phyloP scores from a whole-genome alignment of 768 basidiomycete genomes.

The Lentinula sp. region DNA sequence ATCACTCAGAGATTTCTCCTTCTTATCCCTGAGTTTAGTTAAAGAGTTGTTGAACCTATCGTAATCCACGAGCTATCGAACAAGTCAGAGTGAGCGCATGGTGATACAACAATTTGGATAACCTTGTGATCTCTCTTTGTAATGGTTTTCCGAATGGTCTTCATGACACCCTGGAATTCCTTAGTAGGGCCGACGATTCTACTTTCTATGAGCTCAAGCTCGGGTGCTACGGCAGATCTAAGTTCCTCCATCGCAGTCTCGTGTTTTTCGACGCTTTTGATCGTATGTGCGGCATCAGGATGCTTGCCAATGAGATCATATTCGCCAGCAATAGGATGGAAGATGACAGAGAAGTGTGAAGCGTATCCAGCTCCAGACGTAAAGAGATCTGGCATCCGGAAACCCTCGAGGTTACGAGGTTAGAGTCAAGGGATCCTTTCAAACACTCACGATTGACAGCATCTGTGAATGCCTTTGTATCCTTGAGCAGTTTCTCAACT shows the following conservation, averaged over 20 bases:
- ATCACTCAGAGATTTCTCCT: constrained; percentile 92
- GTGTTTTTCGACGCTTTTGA: constrained; percentile 72
- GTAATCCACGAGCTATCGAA: constrained; percentile 73
- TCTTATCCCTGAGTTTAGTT: constrained; percentile 95
- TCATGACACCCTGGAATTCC: constrained; percentile 83
- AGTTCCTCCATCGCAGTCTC: constrained; percentile 79
- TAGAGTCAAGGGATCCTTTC: constrained; percentile 1
- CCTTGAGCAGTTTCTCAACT: constrained; percentile 88
- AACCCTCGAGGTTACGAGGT: neutral
- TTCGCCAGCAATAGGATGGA: constrained; percentile 67
- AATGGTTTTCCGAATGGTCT: constrained; percentile 87
- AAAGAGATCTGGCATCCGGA: constrained; percentile 59
- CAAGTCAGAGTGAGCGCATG: neutral
- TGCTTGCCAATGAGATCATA: constrained; percentile 74
- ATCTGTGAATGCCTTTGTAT: constrained; percentile 83
- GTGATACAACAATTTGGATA: neutral
- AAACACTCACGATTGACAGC: constrained; percentile 60
- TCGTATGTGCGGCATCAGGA: constrained; percentile 71
- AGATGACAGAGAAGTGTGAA: constrained; percentile 55
- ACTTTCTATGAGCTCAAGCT: constrained; percentile 90
- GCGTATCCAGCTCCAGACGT: constrained; percentile 58
- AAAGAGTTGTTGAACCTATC: constrained; percentile 96
- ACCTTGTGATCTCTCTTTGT: constrained; percentile 98
- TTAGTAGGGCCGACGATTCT: constrained; percentile 82
- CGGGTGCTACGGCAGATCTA: constrained; percentile 70